These are phyloP conservation scores for Leccinum obscurum DNA, from an alignment of 768 basidiomycete genomes.

Conservation along the genomic window DNA sequence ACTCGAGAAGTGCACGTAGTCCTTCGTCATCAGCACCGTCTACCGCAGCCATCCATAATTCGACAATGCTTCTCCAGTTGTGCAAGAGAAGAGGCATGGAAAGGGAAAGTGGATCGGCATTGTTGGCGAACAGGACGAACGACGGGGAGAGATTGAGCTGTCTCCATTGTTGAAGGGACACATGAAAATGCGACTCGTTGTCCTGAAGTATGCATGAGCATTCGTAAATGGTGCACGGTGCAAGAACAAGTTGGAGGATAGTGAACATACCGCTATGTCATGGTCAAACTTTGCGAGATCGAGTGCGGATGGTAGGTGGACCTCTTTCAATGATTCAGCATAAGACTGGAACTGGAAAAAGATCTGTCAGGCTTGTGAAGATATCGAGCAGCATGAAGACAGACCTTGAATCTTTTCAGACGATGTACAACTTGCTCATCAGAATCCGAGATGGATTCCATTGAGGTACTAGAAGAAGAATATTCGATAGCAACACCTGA, in stretches of 20 bases:
- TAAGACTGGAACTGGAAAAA: conserved; percentile 68
- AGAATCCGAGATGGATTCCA: conserved; percentile 2
- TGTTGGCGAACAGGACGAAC: conserved; percentile 69
- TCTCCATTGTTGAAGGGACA: conserved; percentile 70
- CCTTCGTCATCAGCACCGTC: conserved; percentile 70
- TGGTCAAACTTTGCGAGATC: conserved; percentile 54
- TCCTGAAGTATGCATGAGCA: conserved; percentile 46
- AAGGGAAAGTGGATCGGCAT: conserved; percentile 58
- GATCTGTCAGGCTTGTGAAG: neutral
- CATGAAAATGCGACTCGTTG: conserved; percentile 75
- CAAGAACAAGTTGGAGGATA: neutral
- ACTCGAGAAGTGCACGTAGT: conserved; percentile 75
- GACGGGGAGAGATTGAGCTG: conserved; percentile 78
- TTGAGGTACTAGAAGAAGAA: neutral
- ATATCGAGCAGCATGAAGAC: neutral
- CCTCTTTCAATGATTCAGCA: conserved; percentile 60
- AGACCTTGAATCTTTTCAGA: conserved; percentile 54
- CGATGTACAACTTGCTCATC: conserved; percentile 33
- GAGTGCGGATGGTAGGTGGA: conserved; percentile 71
- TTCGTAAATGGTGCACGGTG: neutral
- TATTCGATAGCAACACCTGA: neutral
- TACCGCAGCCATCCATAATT: conserved; percentile 61
- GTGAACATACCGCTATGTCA: conserved; percentile 50
- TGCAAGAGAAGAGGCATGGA: conserved; percentile 83
- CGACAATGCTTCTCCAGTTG: conserved; percentile 70